phyloP scores from a whole-genome alignment of 1,284 basidiomycete species.

The Mycena citricolor region DNA sequence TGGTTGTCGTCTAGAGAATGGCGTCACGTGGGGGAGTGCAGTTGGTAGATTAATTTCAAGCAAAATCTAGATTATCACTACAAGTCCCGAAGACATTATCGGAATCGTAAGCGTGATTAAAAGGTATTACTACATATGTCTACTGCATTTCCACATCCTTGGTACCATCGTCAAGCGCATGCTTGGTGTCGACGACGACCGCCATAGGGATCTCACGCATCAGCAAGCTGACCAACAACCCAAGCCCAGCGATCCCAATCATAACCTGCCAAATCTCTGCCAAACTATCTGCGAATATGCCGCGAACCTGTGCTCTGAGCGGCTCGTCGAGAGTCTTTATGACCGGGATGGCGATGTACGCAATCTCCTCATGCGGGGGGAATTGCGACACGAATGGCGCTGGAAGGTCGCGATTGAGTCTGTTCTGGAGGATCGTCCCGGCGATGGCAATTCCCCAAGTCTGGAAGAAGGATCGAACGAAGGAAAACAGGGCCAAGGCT shows the following conservation, averaged over 20 bases:
- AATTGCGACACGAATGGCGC: constrained; percentile 31
- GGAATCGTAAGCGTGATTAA: too few relatives aligned
- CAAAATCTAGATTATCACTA: too few relatives aligned
- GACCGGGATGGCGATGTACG: constrained; percentile 38
- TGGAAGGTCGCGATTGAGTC: constrained; percentile 33
- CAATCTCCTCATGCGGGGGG: constrained; percentile 34
- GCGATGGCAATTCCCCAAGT: constrained; percentile 42
- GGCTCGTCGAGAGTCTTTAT: constrained; percentile 33
- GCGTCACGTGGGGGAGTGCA: too few relatives aligned
- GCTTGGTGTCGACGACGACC: constrained; percentile 29
- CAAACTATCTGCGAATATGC: constrained; percentile 36
- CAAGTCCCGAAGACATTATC: too few relatives aligned
- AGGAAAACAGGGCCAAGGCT: constrained; percentile 14
- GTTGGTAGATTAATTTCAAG: too few relatives aligned
- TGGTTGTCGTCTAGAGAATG: too few relatives aligned
- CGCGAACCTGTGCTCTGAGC: constrained; percentile 28
- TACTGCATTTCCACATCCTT: too few relatives aligned
- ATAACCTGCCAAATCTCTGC: constrained; percentile 35
- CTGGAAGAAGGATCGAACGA: constrained; percentile 25
- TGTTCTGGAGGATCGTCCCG: constrained; percentile 39
- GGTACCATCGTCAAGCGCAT: constrained; percentile 5
- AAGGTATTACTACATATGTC: too few relatives aligned
- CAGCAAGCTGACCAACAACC: constrained; percentile 29
- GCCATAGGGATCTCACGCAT: constrained; percentile 34
- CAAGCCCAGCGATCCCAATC: constrained; percentile 31